Evolutionary conservation across 225 moss, liverwort and hornwort species (phyloP).

Genomic region (Takakia lepidozioides): DNA sequence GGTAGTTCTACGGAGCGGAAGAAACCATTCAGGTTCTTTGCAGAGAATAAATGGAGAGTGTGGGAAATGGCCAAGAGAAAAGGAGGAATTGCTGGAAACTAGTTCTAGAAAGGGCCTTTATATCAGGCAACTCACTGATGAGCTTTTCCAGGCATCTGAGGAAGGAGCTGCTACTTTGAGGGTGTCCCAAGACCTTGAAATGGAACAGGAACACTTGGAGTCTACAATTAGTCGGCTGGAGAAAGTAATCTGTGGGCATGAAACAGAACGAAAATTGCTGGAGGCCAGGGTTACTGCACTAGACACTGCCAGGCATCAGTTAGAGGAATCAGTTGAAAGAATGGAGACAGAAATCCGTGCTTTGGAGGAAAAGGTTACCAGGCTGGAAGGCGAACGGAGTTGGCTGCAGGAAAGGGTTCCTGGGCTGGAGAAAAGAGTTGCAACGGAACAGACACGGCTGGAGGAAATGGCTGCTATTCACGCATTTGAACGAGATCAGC

Average conservation of each 20-base stretch:
- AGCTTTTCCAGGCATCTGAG: too few species aligned
- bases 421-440: conserved; percentile 56
- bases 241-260: conserved; percentile 9
- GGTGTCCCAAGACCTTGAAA: conserved; percentile 4
- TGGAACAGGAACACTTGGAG: not conserved
- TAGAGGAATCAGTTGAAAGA: conserved; percentile 11
- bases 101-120: too few species aligned
- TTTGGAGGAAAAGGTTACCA: conserved; percentile 47
- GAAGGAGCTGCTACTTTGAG: not conserved
- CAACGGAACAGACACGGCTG: conserved; percentile 57
- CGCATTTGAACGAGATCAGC: conserved; percentile 53
- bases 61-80: too few species aligned
- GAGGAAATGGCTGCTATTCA: conserved; percentile 52
- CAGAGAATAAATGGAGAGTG: too few species aligned
- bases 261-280: conserved; percentile 11
- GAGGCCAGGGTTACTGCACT: conserved; percentile 16
- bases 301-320: conserved; percentile 30
- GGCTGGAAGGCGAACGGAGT: conserved; percentile 57
- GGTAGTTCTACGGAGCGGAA: conserved; percentile 12
- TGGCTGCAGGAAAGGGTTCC: conserved; percentile 59
- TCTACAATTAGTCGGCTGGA: conserved; percentile 2
- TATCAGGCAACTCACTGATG: too few species aligned
- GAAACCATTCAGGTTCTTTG: conserved; percentile 6
- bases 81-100: too few species aligned
- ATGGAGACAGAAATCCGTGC: conserved; percentile 17